phyloP scores from a whole-genome alignment of 2,329 filamentous ascomycete genomes.

The Monosporascus sp. region DNA sequence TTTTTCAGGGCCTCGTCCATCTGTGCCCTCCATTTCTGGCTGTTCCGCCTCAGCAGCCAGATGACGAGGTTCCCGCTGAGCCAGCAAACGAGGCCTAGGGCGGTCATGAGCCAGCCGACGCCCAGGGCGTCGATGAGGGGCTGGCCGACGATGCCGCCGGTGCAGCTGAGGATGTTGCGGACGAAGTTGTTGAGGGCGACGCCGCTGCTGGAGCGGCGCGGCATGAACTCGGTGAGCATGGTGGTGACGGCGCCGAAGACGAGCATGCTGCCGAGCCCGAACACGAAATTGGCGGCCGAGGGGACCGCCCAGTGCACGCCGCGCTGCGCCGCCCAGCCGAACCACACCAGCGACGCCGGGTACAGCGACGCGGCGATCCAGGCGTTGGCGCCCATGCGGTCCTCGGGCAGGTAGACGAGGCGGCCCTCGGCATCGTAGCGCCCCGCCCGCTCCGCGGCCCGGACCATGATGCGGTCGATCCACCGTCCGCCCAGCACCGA shows the following conservation, averaged over 20 bases:
- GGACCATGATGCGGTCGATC: slow-evolving; percentile 76
- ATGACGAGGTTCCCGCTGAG: slow-evolving; percentile 53
- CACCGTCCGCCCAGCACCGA: slow-evolving; percentile 67
- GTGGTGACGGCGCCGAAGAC: slow-evolving; percentile 70
- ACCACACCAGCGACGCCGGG: slow-evolving; percentile 65
- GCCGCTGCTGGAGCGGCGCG: slow-evolving; percentile 61
- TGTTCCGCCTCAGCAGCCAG: slow-evolving; percentile 55
- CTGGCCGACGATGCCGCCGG: slow-evolving; percentile 63
- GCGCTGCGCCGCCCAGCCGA: slow-evolving; percentile 67
- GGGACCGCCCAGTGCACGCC: slow-evolving; percentile 61
- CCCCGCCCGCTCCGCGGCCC: slow-evolving; percentile 64
- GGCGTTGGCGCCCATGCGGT: slow-evolving; percentile 77
- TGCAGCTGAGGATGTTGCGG: slow-evolving; percentile 70
- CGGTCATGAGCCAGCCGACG: slow-evolving; percentile 71
- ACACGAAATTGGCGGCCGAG: slow-evolving; percentile 64
- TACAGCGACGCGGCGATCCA: slow-evolving; percentile 69
- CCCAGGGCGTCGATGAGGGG: slow-evolving; percentile 68
- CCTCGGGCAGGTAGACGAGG: slow-evolving; percentile 67
- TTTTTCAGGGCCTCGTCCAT: slow-evolving; percentile 49
- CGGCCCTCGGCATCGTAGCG: slow-evolving; percentile 62
- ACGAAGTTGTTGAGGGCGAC: slow-evolving; percentile 80
- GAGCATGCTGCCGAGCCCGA: slow-evolving; percentile 73
- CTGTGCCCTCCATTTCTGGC: slow-evolving; percentile 54
- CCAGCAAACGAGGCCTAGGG: slow-evolving; percentile 46
- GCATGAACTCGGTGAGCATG: slow-evolving; percentile 83